Conservation (phyloP, 176 grass and related monocot genomes). For the Bromus sterilis region DNA sequence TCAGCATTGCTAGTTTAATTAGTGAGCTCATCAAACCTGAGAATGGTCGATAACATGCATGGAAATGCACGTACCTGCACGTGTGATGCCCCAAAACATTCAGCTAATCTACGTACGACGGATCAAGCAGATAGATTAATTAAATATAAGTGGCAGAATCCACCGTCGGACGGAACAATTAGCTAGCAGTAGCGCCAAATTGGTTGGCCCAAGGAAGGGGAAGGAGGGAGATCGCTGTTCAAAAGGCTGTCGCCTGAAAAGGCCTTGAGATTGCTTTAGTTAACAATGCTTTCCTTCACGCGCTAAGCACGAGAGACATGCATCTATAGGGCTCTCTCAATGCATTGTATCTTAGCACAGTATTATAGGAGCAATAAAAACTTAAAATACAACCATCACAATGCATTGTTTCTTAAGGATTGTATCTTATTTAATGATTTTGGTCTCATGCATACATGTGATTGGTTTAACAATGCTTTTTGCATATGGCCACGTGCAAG, state of each 20-base stretch:
- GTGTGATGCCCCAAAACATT: slow-evolving; percentile 35
- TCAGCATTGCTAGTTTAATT: neutral
- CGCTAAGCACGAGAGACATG: slow-evolving; percentile 30
- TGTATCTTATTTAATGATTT: no score
- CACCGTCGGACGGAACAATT: neutral
- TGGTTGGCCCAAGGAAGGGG: neutral
- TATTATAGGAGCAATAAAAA: no score
- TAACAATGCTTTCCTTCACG: slow-evolving; percentile 12
- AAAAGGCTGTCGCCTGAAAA: slow-evolving; percentile 32
- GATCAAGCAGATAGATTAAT: neutral
- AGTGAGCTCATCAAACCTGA: neutral
- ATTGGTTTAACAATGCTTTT: no score
- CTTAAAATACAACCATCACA: no score
- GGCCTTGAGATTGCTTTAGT: slow-evolving; percentile 31
- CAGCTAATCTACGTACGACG: slow-evolving; percentile 2
- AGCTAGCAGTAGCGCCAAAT: neutral
- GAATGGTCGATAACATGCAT: neutral
- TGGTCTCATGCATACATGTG: no score
- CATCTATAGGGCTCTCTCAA: no score
- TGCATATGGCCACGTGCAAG: no score
- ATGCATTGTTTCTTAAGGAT: no score
- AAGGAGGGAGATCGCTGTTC: slow-evolving; percentile 26
- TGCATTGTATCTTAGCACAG: no score
- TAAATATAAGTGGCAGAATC: neutral
- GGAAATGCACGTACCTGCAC: neutral